Evolutionary conservation across 805 yeast species (phyloP), one percentile per base, ranked within the genome.

Genomic region (Metschnikowia peoriensis): DNA sequence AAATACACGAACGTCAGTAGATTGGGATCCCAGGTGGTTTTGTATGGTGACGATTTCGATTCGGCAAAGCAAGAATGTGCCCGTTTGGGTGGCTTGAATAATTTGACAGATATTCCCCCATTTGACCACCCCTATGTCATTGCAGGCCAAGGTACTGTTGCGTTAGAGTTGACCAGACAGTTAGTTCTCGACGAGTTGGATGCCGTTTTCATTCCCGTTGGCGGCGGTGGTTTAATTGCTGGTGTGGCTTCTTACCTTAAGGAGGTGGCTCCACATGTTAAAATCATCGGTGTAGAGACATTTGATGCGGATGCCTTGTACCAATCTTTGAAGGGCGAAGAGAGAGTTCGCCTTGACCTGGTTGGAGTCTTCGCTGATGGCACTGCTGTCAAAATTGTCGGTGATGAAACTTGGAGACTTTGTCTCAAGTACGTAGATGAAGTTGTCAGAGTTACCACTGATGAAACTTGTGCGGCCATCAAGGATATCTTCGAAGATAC

Each of bases 351-450:
- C 2, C 76, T 96, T 47, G 69, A 76, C 27, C 73, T 78, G n/a
- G 98, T 92, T 3, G 99, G 99, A n/a, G 76, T 88, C 8, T 94
- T 94, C 71, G 99, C 99, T 22, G 99, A 94, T 69, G 99, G 99
- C 67, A 90, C 99, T 10, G 97, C 99, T 9, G 99, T 94, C 41
- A 88, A 85, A 65, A 68, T 85, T 28, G 77, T 90, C 22, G 99
- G 99, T 55, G 88, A 85, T 54, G 99, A 96, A 70, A 88, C 97
- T 11, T 94, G 89, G 77, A 79, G 94, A 63, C 79, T 93, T 10
- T 83, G 91, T 60, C 73, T 79, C 60, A 83, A 87, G 44, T 80
- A 81, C 53, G 89, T 96, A n/a, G 99, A 94, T 68, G 98, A 90
- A 57, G 85, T 92, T 41, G 85, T 92, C 6, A 76, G 81, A 28